These are phyloP conservation scores for Suhomyces taliae DNA, from an alignment of 1,139 yeast species.

Conservation along the genomic window DNA sequence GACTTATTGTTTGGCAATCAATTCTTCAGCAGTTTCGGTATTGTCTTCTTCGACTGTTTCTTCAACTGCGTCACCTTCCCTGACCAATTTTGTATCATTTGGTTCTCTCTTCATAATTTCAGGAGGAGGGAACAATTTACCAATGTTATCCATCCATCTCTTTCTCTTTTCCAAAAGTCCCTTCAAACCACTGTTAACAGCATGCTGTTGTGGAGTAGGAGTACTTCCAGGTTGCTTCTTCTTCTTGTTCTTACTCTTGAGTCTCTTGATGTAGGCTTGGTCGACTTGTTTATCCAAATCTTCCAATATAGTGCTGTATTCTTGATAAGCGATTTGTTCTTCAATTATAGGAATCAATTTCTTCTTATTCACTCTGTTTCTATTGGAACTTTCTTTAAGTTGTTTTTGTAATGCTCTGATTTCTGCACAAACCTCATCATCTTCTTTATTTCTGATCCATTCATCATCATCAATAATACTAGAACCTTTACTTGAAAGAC, in stretches of 20 bases:
- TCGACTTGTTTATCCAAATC: conserved; percentile 96
- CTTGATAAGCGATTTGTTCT: conserved; percentile 94
- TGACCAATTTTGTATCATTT: conserved; percentile 50
- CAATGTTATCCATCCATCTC: conserved; percentile 89
- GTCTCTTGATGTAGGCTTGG: conserved; percentile 84
- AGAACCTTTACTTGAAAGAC: conserved; percentile 16
- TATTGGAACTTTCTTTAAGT: conserved; percentile 57
- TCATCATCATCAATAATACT: conserved; percentile 60
- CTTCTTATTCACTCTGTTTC: conserved; percentile 69
- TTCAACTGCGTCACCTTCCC: conserved; percentile 35
- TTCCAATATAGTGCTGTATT: conserved; percentile 83
- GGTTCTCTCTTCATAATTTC: conserved; percentile 80
- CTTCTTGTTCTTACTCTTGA: conserved; percentile 79
- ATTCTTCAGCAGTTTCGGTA: conserved; percentile 5
- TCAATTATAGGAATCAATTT: conserved; percentile 72
- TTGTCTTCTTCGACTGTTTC: conserved; percentile 44
- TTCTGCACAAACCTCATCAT: conserved; percentile 91
- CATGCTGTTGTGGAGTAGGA: conserved; percentile 41
- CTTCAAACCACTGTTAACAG: conserved; percentile 74
- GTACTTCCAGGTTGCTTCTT: conserved; percentile 54
- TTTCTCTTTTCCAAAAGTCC: conserved; percentile 80
- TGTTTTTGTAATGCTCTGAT: conserved; percentile 71
- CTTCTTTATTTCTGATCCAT: conserved; percentile 84
- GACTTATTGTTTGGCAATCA: neutral
- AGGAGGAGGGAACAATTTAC: conserved; percentile 72